Conservation (phyloP, 495 filamentous ascomycete genomes). For the Venustampulla echinocandica region DNA sequence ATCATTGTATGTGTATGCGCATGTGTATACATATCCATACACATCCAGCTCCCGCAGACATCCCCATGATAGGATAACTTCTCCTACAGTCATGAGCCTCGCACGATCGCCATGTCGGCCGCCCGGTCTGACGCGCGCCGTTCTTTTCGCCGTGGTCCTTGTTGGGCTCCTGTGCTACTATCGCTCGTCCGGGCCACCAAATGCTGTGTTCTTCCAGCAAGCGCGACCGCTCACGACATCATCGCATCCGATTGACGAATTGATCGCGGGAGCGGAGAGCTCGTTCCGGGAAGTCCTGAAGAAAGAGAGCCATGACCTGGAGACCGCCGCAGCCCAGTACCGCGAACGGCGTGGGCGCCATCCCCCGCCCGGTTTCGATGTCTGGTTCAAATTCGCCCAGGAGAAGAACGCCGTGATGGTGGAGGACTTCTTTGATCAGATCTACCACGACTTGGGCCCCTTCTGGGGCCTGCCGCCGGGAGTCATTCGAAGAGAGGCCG, state of each 20-base stretch:
- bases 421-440: constrained; percentile 66
- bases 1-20: no score
- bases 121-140: no score
- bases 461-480: constrained; percentile 57
- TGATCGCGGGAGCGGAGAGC: constrained; percentile 35
- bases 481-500: constrained; percentile 44
- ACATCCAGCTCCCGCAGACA: no score
- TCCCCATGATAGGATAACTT: no score
- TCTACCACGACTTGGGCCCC: constrained; percentile 59
- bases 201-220: no score
- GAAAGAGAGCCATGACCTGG: constrained; percentile 41
- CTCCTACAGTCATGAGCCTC: no score
- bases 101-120: no score
- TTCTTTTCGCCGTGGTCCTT: no score
- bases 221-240: no score
- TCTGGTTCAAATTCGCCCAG: constrained; percentile 59
- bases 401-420: constrained; percentile 51
- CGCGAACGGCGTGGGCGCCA: constrained; percentile 55
- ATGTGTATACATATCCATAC: no score
- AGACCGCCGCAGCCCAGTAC: constrained; percentile 53
- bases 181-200: no score
- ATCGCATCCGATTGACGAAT: constrained; percentile 40
- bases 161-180: no score
- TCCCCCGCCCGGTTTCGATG: constrained; percentile 63
- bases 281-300: constrained; percentile 31